Percentiles rank a stretch among this genome's conserved stretches.
Evolutionary conservation across 2,329 filamentous ascomycete species (phyloP).

Genomic region (Fusarium sp.): DNA sequence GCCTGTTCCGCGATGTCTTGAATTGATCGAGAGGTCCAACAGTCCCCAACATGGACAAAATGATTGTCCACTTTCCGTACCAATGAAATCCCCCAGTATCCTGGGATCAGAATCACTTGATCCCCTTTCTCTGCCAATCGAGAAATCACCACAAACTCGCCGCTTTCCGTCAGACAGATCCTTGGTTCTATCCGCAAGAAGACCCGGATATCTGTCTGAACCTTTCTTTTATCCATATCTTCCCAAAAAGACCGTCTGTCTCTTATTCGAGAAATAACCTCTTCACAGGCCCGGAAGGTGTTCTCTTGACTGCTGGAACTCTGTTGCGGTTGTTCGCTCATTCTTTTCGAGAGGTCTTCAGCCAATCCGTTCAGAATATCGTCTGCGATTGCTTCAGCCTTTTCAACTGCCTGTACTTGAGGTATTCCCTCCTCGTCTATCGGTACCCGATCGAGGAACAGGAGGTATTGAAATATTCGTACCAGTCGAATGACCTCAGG

Average conservation of each 20-base stretch:
- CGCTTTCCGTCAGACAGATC: background rate
- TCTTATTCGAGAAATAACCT: background rate
- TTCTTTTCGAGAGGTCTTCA: background rate
- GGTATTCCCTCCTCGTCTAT: rapidly evolving
- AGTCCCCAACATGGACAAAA: background rate
- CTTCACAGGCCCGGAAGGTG: rapidly evolving
- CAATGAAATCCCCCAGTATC: background rate
- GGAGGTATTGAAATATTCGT: background rate
- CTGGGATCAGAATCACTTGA: background rate
- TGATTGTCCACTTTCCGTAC: background rate
- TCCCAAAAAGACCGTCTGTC: rapidly evolving
- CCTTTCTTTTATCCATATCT: rapidly evolving
- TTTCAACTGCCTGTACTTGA: background rate
- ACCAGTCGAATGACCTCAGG: background rate
- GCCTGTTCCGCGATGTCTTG: background rate
- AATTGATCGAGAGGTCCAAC: background rate
- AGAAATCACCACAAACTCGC: background rate
- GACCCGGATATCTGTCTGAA: background rate
- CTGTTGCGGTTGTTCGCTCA: background rate
- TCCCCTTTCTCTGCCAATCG: background rate
- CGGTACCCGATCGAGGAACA: rapidly evolving
- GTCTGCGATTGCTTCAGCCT: background rate
- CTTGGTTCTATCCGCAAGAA: background rate
- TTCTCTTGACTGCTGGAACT: rapidly evolving
- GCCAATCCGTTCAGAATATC: background rate